phyloP scores from a whole-genome alignment of 225 moss, liverwort and hornwort species.

The Climacium dendroides region DNA sequence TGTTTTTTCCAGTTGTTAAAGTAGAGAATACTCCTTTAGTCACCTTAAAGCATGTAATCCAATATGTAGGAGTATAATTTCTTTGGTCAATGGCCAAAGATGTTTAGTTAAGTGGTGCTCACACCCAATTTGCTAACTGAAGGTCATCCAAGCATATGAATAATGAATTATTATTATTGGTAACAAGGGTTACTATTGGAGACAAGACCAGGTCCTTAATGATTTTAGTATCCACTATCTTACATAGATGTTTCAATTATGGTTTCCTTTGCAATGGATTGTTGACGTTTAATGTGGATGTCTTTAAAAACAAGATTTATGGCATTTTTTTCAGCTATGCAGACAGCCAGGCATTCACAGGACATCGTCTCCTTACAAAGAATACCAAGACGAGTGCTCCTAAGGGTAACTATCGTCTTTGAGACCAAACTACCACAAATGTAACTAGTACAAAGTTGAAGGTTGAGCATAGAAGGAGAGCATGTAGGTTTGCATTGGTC shows the following conservation, averaged over 20 bases:
- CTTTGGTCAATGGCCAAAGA: background rate
- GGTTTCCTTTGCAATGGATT: background rate
- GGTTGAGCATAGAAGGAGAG: background rate
- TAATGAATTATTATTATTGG: background rate
- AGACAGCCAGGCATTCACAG: conserved; percentile 68
- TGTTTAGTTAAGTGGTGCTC: background rate
- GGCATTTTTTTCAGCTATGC: conserved; percentile 1
- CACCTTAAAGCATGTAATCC: background rate
- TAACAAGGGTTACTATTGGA: background rate
- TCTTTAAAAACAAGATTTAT: background rate
- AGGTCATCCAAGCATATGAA: background rate
- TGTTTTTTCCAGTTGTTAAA: background rate
- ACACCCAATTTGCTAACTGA: background rate
- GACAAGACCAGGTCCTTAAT: background rate
- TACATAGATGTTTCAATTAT: background rate
- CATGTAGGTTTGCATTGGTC: background rate
- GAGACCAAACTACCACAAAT: background rate
- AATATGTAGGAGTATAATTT: background rate
- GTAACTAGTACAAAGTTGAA: background rate
- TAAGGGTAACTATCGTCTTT: conserved; percentile 17
- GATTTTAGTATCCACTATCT: background rate
- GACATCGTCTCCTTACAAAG: conserved; percentile 55
- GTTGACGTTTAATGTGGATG: background rate
- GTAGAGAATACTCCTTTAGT: background rate
- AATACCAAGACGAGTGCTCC: conserved; percentile 37